Evolutionary conservation across 805 yeast genomes (phyloP), one percentile per base, ranked within the genome.

Genomic region (Ogataea ramenticola): DNA sequence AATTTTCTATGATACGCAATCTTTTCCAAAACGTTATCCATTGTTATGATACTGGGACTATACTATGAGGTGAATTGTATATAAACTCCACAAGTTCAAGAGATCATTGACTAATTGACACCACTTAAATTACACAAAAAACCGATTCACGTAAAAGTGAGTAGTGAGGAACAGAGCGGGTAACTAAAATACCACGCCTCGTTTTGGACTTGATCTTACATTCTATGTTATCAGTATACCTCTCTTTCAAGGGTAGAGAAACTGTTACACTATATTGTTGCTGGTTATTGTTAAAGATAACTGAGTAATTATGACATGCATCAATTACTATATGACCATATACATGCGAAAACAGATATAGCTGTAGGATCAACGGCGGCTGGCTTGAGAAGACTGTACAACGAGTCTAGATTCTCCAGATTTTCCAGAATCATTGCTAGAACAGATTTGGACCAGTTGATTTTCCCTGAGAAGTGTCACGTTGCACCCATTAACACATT

Each of bases 401-500:
- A 56, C 34, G 65, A 60, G 39, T 41, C 55, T 15, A 51, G 52
- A 30, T 60, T 58, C 39, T 47, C 52, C 7, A 41, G 52, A 30
- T 60, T 58, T 36, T 47, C 52, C 7, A 41, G 30, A 16, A 29
- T 60, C 30, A 52, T 53, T 24, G 49, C 48, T 30, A 36, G 54
- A 9, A 61, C 56, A 32, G 33, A 44, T 10, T 19, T 48, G 3
- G 10, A 48, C 12, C 43, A 47, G 16, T 50, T 61, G 2, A 66
- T 67, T 7, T 75, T 74, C 44, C 78, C 79, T 0, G 42, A 47
- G 8, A 66, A 65, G 42, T 62, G 76, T 40, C 80, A 75, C 53
- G 46, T 56, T 15, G 68, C 68, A 39, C 78, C 86, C 1, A 76
- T 86, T 21, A 84, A 82, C 50, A 62, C 82, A 3, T 59, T 86